These are phyloP conservation scores for Nicotiana otophora DNA, from an alignment of 257 asterid species.

Conservation along the genomic window DNA sequence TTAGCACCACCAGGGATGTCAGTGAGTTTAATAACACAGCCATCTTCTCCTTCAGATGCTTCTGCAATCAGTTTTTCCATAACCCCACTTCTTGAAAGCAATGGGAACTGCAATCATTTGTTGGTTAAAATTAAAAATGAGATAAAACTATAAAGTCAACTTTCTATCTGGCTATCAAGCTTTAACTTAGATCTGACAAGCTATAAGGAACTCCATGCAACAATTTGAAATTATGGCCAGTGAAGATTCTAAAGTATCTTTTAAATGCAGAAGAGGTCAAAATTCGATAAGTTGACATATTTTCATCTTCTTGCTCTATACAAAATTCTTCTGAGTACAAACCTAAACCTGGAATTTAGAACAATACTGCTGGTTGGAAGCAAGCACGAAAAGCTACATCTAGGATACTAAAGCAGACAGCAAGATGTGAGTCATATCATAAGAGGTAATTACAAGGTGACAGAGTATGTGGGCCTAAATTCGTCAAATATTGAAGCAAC, in stretches of 20 bases:
- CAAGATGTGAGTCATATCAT: not conserved
- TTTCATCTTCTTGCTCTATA: not conserved
- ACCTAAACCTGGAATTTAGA: not conserved
- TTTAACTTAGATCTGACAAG: not conserved
- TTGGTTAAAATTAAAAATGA: slow-evolving; percentile 1
- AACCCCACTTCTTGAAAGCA: slow-evolving; percentile 90
- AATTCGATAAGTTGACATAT: not conserved
- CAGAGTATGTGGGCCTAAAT: not conserved
- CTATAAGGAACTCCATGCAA: not conserved
- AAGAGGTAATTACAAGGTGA: not conserved
- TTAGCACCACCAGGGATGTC: slow-evolving; percentile 83
- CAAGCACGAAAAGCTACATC: not conserved
- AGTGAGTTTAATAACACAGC: slow-evolving; percentile 47
- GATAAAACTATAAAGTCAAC: not conserved
- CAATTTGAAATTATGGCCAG: not conserved
- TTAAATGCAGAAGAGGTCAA: not conserved
- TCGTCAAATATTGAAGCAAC: not conserved
- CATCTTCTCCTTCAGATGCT: slow-evolving; percentile 62
- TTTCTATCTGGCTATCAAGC: not conserved
- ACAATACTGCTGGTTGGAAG: not conserved
- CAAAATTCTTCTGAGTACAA: not conserved
- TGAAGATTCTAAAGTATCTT: not conserved
- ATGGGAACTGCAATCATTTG: slow-evolving; percentile 60
- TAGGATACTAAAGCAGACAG: not conserved
- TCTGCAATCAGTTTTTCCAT: slow-evolving; percentile 84